These are phyloP conservation scores for Tylopilus balloui DNA, from an alignment of 768 basidiomycete species.

Conservation along the genomic window DNA sequence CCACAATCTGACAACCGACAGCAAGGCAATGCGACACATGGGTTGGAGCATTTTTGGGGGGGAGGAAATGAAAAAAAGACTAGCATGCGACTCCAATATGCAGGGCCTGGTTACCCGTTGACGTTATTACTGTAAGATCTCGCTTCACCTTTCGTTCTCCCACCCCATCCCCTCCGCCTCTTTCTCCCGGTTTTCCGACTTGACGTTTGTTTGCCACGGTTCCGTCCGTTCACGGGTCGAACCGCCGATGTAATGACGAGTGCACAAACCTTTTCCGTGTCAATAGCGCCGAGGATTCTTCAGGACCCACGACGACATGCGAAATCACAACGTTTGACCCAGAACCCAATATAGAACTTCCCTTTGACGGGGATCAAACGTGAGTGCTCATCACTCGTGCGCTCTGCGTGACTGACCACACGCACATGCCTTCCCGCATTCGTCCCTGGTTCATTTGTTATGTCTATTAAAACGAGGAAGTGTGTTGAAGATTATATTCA, in stretches of 20 bases:
- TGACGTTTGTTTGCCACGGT: neutral
- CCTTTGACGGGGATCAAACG: constrained; percentile 68
- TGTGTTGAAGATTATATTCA: constrained; percentile 79
- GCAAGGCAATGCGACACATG: constrained; percentile 5
- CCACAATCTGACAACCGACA: constrained; percentile 17
- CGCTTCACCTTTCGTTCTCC: neutral
- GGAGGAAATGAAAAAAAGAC: constrained; percentile 58
- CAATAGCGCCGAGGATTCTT: constrained; percentile 66
- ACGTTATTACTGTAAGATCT: constrained; percentile 68
- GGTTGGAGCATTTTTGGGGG: constrained; percentile 58
- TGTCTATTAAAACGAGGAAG: constrained; percentile 34
- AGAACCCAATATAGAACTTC: constrained; percentile 74
- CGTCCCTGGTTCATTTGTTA: neutral
- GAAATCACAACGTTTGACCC: constrained; percentile 83
- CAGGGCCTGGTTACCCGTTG: constrained; percentile 72
- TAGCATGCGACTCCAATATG: constrained; percentile 81
- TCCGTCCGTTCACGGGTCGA: constrained; percentile 1
- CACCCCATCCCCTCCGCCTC: neutral
- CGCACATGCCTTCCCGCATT: neutral
- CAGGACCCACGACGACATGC: constrained; percentile 81
- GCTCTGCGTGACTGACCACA: constrained; percentile 7
- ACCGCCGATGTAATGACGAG: constrained; percentile 5
- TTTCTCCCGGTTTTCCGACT: neutral
- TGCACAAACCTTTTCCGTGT: neutral
- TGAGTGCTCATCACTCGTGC: constrained; percentile 25